Conservation (phyloP, 331 rosid species). For the Phaseolus coccineus region DNA sequence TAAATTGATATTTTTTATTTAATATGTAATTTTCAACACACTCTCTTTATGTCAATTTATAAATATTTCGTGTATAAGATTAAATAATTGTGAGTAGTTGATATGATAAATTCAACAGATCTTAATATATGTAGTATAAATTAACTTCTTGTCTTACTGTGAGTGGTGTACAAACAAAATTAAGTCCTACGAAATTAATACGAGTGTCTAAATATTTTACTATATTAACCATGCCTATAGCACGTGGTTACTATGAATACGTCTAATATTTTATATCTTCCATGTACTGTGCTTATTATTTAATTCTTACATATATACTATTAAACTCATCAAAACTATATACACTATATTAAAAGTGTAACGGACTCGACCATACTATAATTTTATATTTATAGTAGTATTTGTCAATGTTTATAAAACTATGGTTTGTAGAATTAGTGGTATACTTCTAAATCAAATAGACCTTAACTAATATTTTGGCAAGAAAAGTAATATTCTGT, state of each 20-base stretch:
- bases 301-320: not conserved
- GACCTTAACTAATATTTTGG: not conserved
- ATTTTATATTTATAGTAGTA: not conserved
- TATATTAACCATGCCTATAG: not conserved
- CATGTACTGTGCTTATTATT: not conserved
- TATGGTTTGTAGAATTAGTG: not conserved
- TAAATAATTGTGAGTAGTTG: no score
- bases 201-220: not conserved
- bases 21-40: no score
- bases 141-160: no score
- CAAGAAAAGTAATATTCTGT: not conserved
- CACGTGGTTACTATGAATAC: not conserved
- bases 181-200: not conserved
- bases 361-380: not conserved
- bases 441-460: not conserved
- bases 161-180: not conserved
- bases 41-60: no score
- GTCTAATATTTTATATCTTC: not conserved
- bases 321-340: not conserved
- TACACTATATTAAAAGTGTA: not conserved
- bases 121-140: no score
- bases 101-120: no score
- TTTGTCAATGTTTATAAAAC: not conserved
- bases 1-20: no score
- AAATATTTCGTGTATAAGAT: no score